These are phyloP conservation scores for Sporothrix pseudoabietina DNA, from an alignment of 2,329 filamentous ascomycete species.

Conservation along the genomic window DNA sequence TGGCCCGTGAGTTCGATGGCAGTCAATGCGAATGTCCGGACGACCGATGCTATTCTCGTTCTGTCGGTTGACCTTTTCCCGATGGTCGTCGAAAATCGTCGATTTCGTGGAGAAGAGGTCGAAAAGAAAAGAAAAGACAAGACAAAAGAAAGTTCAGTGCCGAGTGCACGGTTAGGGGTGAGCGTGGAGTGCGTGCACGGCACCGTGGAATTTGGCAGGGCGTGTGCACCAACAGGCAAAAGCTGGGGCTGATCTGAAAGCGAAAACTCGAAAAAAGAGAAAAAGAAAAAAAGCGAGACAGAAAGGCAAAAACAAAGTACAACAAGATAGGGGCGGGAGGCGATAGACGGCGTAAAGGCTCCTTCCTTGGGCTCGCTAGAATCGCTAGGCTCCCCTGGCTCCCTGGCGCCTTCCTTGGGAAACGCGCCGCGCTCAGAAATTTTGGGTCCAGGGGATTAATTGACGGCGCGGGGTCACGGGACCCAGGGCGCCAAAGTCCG, in stretches of 20 bases:
- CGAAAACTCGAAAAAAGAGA: not conserved
- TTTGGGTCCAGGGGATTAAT: constrained; percentile 14
- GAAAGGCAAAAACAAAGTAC: not conserved
- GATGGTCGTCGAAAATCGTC: not conserved
- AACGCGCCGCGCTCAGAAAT: constrained; percentile 32
- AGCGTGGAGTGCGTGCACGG: constrained; percentile 15
- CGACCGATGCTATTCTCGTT: not conserved
- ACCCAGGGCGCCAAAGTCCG: not conserved
- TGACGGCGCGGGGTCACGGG: constrained; percentile 34
- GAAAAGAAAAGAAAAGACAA: not conserved
- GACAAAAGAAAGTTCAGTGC: not conserved
- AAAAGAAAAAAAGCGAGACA: not conserved
- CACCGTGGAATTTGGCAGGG: constrained; percentile 9
- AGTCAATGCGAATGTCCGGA: not conserved
- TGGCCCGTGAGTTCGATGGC: not conserved
- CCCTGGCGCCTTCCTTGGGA: not conserved
- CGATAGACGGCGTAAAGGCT: not conserved
- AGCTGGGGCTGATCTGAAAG: not conserved
- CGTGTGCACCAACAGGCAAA: constrained; percentile 4
- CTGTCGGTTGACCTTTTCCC: not conserved
- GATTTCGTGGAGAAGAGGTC: not conserved
- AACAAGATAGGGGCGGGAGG: not conserved
- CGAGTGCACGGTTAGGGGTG: not conserved
- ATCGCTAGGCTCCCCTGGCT: not conserved
- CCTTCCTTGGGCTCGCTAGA: not conserved